Conservation (phyloP, 116 monocot species). For the Trichopus zeylanicus region DNA sequence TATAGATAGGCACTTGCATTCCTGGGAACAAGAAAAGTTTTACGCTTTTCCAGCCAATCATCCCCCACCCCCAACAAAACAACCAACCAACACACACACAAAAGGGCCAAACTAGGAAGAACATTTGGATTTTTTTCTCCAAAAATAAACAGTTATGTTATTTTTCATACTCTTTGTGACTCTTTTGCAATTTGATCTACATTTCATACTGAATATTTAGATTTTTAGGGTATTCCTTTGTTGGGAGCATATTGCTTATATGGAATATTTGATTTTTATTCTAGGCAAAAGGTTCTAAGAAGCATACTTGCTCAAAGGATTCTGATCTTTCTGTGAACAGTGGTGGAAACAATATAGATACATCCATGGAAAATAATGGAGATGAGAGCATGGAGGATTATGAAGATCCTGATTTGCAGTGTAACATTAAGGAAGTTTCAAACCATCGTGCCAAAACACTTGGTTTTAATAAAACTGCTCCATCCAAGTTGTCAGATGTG, state of each 20-base stretch:
- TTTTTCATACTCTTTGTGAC: not conserved
- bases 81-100: too few species aligned
- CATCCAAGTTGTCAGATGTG: constrained; percentile 26
- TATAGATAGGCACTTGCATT: too few species aligned
- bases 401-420: constrained; percentile 26
- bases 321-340: constrained; percentile 10
- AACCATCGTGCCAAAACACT: constrained; percentile 38
- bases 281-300: constrained; percentile 60
- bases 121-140: not conserved
- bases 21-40: too few species aligned
- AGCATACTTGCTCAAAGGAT: constrained; percentile 21
- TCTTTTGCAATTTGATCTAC: not conserved
- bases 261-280: constrained; percentile 2
- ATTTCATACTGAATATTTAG: not conserved
- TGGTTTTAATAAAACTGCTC: constrained; percentile 21
- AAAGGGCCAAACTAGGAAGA: not conserved
- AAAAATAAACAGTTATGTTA: not conserved
- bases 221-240: not conserved
- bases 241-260: not conserved
- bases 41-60: too few species aligned
- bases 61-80: too few species aligned
- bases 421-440: constrained; percentile 34
- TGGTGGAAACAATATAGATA: constrained; percentile 26
- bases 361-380: constrained; percentile 23
- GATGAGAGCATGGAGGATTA: constrained; percentile 39